These are phyloP conservation scores for Singerocomus rubriflavus DNA, from an alignment of 1,284 basidiomycete genomes.

Conservation along the genomic window DNA sequence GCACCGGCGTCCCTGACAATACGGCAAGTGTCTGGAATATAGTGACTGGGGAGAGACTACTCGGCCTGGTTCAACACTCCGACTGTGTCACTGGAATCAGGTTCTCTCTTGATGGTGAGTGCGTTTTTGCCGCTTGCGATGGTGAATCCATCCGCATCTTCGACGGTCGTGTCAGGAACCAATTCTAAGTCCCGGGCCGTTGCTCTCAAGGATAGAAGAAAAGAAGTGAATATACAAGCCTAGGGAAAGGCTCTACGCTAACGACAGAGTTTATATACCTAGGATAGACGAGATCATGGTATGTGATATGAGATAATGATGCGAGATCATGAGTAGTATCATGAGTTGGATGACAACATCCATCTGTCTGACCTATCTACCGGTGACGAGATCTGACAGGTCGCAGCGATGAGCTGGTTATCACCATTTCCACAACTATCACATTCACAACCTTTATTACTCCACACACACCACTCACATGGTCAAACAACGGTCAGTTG, in stretches of 20 bases:
- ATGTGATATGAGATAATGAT: too few species aligned
- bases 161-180: neutral
- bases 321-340: too few species aligned
- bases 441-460: neutral
- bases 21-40: neutral
- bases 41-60: neutral
- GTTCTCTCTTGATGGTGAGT: neutral
- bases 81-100: neutral
- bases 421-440: neutral
- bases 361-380: too few species aligned
- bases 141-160: neutral
- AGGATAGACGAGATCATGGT: too few species aligned
- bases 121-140: neutral
- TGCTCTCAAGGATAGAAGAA: too few species aligned
- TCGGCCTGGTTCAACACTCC: too few species aligned
- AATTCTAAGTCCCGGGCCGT: too few species aligned
- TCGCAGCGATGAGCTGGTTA: neutral
- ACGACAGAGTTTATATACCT: too few species aligned
- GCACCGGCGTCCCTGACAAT: neutral
- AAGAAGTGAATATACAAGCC: too few species aligned
- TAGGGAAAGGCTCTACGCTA: too few species aligned
- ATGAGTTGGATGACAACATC: too few species aligned
- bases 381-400: too few species aligned
- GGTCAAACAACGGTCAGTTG: neutral
- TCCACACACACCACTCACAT: neutral